Conservation (phyloP, 2,329 filamentous ascomycete genomes). For the Hortaea werneckii region DNA sequence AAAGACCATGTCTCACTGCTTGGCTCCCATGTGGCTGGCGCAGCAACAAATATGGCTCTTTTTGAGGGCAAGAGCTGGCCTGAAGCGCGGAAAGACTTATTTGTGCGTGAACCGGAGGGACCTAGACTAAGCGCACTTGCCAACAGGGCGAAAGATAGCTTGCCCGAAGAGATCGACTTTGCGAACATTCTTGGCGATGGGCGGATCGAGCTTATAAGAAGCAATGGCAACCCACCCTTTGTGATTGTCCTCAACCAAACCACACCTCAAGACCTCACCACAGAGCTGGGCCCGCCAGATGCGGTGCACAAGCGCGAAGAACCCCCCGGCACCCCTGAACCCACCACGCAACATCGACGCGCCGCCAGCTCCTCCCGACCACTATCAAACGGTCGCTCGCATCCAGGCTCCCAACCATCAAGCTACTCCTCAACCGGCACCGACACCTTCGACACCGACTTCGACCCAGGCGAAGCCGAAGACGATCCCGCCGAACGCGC, state of each 20-base stretch:
- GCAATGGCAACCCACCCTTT: slow-evolving; percentile 45
- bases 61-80: slow-evolving; percentile 89
- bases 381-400: slow-evolving; percentile 14
- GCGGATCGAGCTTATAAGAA: slow-evolving; percentile 64
- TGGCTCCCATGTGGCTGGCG: slow-evolving; percentile 64
- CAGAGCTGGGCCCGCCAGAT: slow-evolving; percentile 84
- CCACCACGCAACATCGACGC: slow-evolving; percentile 9
- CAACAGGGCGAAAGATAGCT: slow-evolving; percentile 62
- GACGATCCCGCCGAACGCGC: slow-evolving; percentile 51
- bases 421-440: slow-evolving; percentile 32
- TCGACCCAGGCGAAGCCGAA: slow-evolving; percentile 40
- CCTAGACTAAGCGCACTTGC: slow-evolving; percentile 61
- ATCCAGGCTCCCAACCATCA: slow-evolving; percentile 23
- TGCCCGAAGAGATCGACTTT: slow-evolving; percentile 81
- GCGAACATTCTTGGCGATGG: slow-evolving; percentile 65
- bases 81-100: slow-evolving; percentile 65
- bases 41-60: slow-evolving; percentile 78
- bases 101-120: slow-evolving; percentile 62
- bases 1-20: slow-evolving; percentile 79
- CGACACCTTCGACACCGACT: slow-evolving; percentile 35
- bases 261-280: slow-evolving; percentile 81
- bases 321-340: slow-evolving; percentile 5
- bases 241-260: slow-evolving; percentile 74
- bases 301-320: slow-evolving; percentile 62
- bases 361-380: slow-evolving; percentile 17